Evolutionary conservation across 1,284 basidiomycete species (phyloP).

Genomic region (Ceratobasidium sp.): DNA sequence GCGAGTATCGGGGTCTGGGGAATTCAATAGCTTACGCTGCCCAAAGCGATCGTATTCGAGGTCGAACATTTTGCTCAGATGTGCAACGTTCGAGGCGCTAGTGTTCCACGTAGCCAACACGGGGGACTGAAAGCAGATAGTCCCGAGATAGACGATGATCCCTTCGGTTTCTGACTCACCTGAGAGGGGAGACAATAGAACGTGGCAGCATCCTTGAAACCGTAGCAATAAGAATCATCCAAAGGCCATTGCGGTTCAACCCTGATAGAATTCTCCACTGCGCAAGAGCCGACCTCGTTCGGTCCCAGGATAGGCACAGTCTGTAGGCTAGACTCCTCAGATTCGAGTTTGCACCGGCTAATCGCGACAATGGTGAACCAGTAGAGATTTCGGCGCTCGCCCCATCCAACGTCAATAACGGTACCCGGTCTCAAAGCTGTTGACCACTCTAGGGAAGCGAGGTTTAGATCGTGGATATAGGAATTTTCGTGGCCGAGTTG

Average conservation of each 20-base stretch:
- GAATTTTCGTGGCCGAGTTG: not conserved
- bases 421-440: not conserved
- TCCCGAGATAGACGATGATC: no score
- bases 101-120: no score
- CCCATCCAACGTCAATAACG: not conserved
- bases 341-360: not conserved
- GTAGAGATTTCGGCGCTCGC: not conserved
- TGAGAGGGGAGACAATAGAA: conserved; percentile 11
- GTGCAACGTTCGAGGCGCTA: no score
- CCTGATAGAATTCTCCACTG: no score
- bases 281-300: no score
- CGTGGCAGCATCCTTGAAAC: not conserved
- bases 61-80: no score
- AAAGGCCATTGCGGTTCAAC: not conserved
- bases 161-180: not conserved
- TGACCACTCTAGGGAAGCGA: not conserved
- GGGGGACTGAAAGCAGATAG: no score
- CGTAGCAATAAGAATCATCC: not conserved
- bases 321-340: not conserved
- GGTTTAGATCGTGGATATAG: not conserved
- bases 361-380: not conserved
- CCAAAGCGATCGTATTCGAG: no score
- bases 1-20: no score
- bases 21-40: no score
- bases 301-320: not conserved